Evolutionary conservation across 257 asterid genomes (phyloP).

Genomic region (Agastache rugosa): DNA sequence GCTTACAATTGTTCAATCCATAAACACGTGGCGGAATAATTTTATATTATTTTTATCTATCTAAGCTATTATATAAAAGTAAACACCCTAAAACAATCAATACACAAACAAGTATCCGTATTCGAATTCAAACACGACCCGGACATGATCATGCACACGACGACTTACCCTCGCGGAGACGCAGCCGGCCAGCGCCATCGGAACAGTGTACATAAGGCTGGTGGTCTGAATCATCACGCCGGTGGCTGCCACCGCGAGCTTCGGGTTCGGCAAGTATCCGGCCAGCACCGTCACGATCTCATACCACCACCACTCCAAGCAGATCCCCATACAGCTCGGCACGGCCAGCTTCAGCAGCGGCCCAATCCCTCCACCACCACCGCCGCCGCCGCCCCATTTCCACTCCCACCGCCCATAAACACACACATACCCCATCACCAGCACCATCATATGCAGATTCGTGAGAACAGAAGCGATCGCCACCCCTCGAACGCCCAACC

Average conservation of each 20-base stretch:
- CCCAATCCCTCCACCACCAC: slow-evolving; percentile 51
- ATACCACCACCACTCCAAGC: slow-evolving; percentile 99
- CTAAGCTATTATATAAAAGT: no score
- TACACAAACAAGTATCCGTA: neutral
- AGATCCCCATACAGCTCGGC: slow-evolving; percentile 86
- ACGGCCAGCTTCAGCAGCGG: slow-evolving; percentile 67
- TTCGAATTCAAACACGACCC: neutral
- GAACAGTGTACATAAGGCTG: slow-evolving; percentile 87
- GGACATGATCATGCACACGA: neutral
- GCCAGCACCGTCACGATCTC: slow-evolving; percentile 90
- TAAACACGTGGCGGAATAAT: no score
- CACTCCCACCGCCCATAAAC: slow-evolving; percentile 80
- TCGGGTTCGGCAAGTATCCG: slow-evolving; percentile 81
- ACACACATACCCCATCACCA: slow-evolving; percentile 74
- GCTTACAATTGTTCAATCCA: no score
- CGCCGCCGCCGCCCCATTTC: slow-evolving; percentile 50
- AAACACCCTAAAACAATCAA: no score
- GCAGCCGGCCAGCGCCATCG: slow-evolving; percentile 95
- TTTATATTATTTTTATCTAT: no score
- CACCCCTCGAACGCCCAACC: slow-evolving; percentile 76
- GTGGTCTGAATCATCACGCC: slow-evolving; percentile 90
- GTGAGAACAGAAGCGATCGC: slow-evolving; percentile 92
- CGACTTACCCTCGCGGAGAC: slow-evolving; percentile 74
- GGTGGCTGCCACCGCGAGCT: slow-evolving; percentile 90
- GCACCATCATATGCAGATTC: slow-evolving; percentile 74